These are phyloP conservation scores for Barnettozyma sp. DNA, from an alignment of 805 yeast genomes.

Conservation along the genomic window DNA sequence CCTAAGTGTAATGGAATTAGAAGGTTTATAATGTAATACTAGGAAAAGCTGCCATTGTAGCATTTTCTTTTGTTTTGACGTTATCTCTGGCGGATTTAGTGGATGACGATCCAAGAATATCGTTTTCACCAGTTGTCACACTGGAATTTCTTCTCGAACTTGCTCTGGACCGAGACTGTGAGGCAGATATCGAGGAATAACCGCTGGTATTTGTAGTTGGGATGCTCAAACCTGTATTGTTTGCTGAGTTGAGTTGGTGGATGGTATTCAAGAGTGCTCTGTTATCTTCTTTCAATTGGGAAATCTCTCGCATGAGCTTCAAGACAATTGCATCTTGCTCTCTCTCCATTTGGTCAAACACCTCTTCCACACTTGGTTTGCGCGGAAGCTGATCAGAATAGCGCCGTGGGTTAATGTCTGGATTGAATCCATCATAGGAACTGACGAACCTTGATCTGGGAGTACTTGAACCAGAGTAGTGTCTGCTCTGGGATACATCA, in stretches of 20 bases:
- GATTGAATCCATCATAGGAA: conserved; percentile 6
- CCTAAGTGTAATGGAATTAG: too few relatives aligned
- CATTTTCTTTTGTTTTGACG: too few relatives aligned
- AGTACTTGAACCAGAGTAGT: conserved; percentile 13
- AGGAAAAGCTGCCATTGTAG: too few relatives aligned
- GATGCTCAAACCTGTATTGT: too few relatives aligned
- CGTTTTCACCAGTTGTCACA: conserved; percentile 3
- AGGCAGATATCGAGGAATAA: conserved; percentile 6
- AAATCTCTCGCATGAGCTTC: conserved; percentile 57
- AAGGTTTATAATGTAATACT: too few relatives aligned
- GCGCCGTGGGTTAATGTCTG: conserved; percentile 14
- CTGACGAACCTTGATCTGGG: conserved; percentile 18
- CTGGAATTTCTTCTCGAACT: conserved; percentile 14
- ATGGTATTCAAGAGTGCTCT: conserved; percentile 27
- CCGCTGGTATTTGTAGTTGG: conserved; percentile 2
- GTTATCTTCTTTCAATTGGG: conserved; percentile 46
- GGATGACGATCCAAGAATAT: background rate
- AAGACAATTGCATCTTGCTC: conserved; percentile 74
- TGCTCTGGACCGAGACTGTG: conserved; percentile 9
- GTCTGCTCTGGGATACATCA: background rate
- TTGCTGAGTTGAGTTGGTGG: conserved; percentile 13
- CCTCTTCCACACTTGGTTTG: conserved; percentile 37
- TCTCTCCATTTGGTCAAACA: conserved; percentile 56
- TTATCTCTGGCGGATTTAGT: too few relatives aligned
- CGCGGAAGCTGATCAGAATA: conserved; percentile 15